Evolutionary conservation across 2,329 filamentous ascomycete species (phyloP), one percentile per base, ranked within the genome.

Genomic region (Monilinia polystroma): DNA sequence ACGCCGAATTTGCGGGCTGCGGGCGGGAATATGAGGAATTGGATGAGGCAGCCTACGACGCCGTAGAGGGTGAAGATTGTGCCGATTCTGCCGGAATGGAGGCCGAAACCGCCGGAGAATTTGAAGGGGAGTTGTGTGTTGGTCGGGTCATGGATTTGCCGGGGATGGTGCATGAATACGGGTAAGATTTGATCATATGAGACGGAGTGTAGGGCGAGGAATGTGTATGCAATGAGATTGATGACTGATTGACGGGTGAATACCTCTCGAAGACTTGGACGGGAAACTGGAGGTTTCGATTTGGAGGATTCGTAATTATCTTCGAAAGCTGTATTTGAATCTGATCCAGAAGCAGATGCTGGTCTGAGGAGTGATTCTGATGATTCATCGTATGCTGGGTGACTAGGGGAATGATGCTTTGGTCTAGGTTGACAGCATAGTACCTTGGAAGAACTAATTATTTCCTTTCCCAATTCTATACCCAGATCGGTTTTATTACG

Each of bases 111-210:
- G 49, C 92, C 89, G 2, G 85, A 83, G 74, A 97, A 97, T 74
- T 91, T 90, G 74, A 97, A 89, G 0, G 93, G 93, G 0, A 92
- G 82, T 2, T 82, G 79, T 0, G 82, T 85, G 73, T 86, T 86
- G 14, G 87, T 80, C 0, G 84, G 79, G 0, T 84, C 78, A 5
- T 81, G 77, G 5, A 82, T 75, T 72, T 87, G 82, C 0, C 78
- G 78, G 0, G 90, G 89, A 70, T 92, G 90, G 78, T 96, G 91
- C 74, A 97, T 84, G 77, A 96, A 96, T 0, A 97, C 92, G 3
- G 93, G 91, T 1, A 98, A 85, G 2, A 94, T 83, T 75, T 96
- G 93, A 77, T 98, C 94, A 75, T 88, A 97, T 0, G 92, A 88
- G 51, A 96, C 87, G 0, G 87, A 88, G 77, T 97, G 93, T 59